Base-by-base conservation (phyloP, 352 stramenopile species). In the Phytophthora constricta region DNA sequence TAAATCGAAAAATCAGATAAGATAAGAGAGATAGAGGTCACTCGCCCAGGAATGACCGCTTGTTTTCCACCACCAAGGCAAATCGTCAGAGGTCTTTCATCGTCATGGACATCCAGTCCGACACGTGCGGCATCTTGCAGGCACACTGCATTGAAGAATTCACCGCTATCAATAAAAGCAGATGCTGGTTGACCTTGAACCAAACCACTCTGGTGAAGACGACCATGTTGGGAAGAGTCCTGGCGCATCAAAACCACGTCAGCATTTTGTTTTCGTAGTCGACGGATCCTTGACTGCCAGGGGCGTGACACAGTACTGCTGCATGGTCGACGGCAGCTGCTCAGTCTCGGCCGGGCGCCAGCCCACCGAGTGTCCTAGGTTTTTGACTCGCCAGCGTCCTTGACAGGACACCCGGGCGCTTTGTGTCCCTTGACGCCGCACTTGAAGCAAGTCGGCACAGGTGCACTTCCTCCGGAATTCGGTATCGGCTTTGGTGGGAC, bases 361-460 rank as follows among this genome's bases (percentile, higher is more conserved):
- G 46, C 46, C 46, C 46, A 41, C 46, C 46, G 46, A 53, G 54
- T 23, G 9, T 34, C 20, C 27, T 61, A 52, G 27, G 8, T 60
- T 58, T 58, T 60, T 43, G 5, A 11, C 37, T 8, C 53, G 17
- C 53, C 39, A n/a, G 13, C 7, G 31, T 37, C 31, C 31, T 37
- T 7, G 31, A 7, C 27, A 23, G 52, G 39, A 25, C 52, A 51
- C 17, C 23, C 39, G 25, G 53, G 39, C 26, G 53, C 26, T 17
- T 60, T 51, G 17, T 60, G 53, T 9, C 39, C 53, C 25, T 43
- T 42, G 25, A 60, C 22, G 11, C 52, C 52, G 13, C 52, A 58
- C 22, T 45, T 59, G 39, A 22, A 50, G 52, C 39, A 59, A 5
- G 39, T 59, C 2, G 50, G 50, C 20, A 23, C 20, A 14, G 17